Evolutionary conservation across 352 stramenopile species (phyloP), one percentile per base, ranked within the genome.

Genomic region (Globisporangium splendens): DNA sequence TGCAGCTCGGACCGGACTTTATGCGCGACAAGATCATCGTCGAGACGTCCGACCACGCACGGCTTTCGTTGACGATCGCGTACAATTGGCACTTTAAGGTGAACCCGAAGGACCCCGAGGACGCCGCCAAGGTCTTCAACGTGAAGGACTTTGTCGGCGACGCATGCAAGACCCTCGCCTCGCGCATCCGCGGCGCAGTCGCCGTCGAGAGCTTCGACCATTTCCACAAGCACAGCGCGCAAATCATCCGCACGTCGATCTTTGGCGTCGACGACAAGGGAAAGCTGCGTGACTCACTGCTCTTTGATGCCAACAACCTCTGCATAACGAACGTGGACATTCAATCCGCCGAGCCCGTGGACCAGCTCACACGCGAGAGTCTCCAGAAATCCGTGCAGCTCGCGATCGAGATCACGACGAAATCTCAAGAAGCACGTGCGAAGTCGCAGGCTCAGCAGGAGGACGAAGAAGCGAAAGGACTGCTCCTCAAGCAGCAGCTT

Each of bases 81-180:
- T 93, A 93, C 75, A 93, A 93, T 54, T 93, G 83, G 83, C 77
- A 89, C 35, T 93, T 93, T 57, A 71, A 77, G 15, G 75, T 93
- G 17, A 73, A 86, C 54, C 63, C 66, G 12, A 61, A 69, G 8
- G 75, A 88, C 44, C 65, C 74, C 50, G 65, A 42, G 15, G 83
- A 88, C 6, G 77, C 79, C 3, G 72, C 80, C 33, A 89, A 88
- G 51, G 72, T 93, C 2, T 93, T 93, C 62, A 89, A 83, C 50
- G 83, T 91, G 55, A 88, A 89, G 33, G 83, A 93, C 41, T 93
- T 93, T 53, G 81, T 84, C 7, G 83, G 83, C 6, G 83, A 93
- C 47, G 83, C 83, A 14, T 93, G 83, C 63, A 93, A 93, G 64
- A 91, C 83, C 7, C 67, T 93, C 6, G 83, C 80, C 5, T 91